Conservation (phyloP, 768 basidiomycete species). For the Trametes meyenii region DNA sequence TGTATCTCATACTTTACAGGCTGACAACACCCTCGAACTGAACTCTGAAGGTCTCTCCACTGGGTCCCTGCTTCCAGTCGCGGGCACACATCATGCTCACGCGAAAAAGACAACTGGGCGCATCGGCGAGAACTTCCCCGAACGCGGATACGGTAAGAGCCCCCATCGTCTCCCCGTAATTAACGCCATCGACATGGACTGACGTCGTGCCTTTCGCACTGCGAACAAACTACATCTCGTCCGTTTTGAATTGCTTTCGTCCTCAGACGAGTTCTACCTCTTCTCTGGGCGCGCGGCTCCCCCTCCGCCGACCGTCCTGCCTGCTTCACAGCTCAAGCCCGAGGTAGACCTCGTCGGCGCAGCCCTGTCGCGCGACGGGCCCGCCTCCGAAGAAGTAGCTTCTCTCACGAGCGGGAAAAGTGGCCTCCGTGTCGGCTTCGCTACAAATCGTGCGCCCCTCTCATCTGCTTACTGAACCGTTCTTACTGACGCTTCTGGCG, state of each 20-base stretch:
- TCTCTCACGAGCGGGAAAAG: constrained; percentile 58
- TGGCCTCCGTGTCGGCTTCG: constrained; percentile 62
- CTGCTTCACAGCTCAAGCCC: constrained; percentile 43
- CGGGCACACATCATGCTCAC: constrained; percentile 49
- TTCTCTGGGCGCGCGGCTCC: constrained; percentile 41
- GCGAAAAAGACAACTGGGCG: constrained; percentile 25
- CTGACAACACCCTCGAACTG: constrained; percentile 57
- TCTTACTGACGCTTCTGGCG: neutral
- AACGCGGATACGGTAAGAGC: constrained; percentile 60
- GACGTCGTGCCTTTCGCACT: neutral
- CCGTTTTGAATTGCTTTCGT: neutral
- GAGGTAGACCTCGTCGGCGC: constrained; percentile 51
- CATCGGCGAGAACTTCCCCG: constrained; percentile 62
- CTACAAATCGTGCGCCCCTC: constrained; percentile 64
- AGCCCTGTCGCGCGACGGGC: constrained; percentile 44
- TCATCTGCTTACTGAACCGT: neutral
- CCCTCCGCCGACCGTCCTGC: constrained; percentile 51
- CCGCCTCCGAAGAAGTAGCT: constrained; percentile 46
- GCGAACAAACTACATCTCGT: too few species aligned
- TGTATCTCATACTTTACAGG: constrained; percentile 34
- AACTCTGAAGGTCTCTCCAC: constrained; percentile 53
- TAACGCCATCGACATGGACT: too few species aligned
- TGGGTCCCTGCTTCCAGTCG: constrained; percentile 51
- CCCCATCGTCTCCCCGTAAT: neutral
- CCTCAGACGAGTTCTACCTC: constrained; percentile 66